A percentile compares a stretch with the other conserved stretches of the same genome.
Conservation (phyloP, 75 land plant genomes). For the Sequoia sempervirens region DNA sequence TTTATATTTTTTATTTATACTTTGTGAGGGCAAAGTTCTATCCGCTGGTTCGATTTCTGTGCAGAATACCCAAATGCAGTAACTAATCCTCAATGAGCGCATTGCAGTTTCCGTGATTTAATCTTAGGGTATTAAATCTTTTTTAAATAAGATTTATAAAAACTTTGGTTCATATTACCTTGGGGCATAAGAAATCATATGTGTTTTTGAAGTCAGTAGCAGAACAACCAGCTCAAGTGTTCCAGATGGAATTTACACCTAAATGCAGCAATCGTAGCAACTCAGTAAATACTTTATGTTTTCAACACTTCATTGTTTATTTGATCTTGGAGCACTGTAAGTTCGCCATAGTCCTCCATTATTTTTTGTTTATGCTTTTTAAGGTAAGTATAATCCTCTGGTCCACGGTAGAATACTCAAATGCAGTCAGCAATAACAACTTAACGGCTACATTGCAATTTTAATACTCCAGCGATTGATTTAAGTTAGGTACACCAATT, state of each 20-base stretch:
- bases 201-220: neutral
- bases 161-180: neutral
- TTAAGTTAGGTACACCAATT: too few species aligned
- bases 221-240: neutral
- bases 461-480: too few species aligned
- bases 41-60: neutral
- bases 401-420: too few species aligned
- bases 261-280: neutral
- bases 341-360: neutral
- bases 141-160: too few species aligned
- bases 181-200: neutral
- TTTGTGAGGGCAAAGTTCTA: neutral
- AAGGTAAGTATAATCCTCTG: too few species aligned
- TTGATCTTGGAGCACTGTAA: neutral
- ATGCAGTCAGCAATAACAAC: too few species aligned
- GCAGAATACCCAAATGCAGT: neutral
- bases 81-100: neutral
- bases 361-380: too few species aligned
- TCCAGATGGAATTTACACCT: neutral
- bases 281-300: neutral
- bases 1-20: neutral
- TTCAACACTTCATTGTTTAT: neutral
- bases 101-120: neutral
- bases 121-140: neutral
- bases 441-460: too few species aligned